phyloP scores from a whole-genome alignment of 345 rosid genomes.

The Sonneratia caseolaris region DNA sequence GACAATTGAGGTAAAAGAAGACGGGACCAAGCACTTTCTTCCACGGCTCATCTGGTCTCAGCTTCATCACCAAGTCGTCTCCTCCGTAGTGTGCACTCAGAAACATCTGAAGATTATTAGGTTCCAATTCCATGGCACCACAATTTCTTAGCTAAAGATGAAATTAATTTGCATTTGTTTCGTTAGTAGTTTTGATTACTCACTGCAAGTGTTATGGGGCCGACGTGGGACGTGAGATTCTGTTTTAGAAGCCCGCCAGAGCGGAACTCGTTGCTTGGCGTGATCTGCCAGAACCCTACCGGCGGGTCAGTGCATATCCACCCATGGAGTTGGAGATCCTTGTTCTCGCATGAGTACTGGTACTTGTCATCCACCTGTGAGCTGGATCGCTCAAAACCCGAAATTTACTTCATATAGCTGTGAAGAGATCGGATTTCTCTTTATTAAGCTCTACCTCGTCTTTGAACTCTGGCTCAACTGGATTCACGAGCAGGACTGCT shows the following conservation, averaged over 20 bases:
- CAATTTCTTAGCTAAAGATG: neutral
- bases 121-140: neutral
- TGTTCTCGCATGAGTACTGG: constrained; percentile 75
- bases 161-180: neutral
- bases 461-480: constrained; percentile 61
- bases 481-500: constrained; percentile 69
- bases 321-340: constrained; percentile 64
- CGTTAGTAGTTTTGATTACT: constrained; percentile 4
- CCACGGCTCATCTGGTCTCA: constrained; percentile 67
- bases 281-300: constrained; percentile 73
- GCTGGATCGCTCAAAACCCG: neutral
- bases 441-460: constrained; percentile 52
- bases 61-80: constrained; percentile 60
- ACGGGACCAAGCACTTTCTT: constrained; percentile 90
- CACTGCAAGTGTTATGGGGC: constrained; percentile 47
- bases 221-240: constrained; percentile 56
- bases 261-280: constrained; percentile 53
- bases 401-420: neutral
- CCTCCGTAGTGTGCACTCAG: constrained; percentile 81
- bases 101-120: constrained; percentile 45
- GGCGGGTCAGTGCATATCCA: constrained; percentile 59
- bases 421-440: neutral
- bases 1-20: constrained; percentile 52
- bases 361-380: constrained; percentile 84
- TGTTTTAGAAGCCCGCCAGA: constrained; percentile 52